Conservation (phyloP, 495 filamentous ascomycete species). For the Aspergillus indologenus region DNA sequence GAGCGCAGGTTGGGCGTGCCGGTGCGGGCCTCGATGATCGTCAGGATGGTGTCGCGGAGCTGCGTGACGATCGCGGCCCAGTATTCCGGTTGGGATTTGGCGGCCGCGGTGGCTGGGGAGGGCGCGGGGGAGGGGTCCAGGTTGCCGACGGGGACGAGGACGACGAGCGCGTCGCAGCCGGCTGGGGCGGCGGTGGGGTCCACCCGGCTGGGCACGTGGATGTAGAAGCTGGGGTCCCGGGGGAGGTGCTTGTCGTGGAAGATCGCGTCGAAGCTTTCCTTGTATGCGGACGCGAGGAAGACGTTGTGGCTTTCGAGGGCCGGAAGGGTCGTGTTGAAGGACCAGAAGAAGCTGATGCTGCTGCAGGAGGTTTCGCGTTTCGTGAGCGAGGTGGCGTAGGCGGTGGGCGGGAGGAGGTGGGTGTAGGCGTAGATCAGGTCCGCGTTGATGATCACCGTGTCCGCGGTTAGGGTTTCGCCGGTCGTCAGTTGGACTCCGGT, state of each 20-base stretch:
- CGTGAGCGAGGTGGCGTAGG: slow-evolving; percentile 46
- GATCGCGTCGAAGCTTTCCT: slow-evolving; percentile 65
- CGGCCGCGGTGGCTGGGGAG: no score
- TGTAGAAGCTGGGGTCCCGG: slow-evolving; percentile 64
- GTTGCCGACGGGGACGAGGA: slow-evolving; percentile 63
- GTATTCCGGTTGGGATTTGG: not conserved
- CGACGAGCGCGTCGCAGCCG: slow-evolving; percentile 59
- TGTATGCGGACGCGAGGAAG: slow-evolving; percentile 68
- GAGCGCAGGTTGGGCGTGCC: slow-evolving; percentile 38
- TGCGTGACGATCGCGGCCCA: slow-evolving; percentile 55
- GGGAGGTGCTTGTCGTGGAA: slow-evolving; percentile 64
- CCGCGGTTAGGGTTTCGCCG: slow-evolving; percentile 53
- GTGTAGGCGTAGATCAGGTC: slow-evolving; percentile 70
- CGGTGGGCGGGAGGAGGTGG: slow-evolving; percentile 52
- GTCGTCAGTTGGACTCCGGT: slow-evolving; percentile 52
- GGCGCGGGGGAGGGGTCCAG: no score
- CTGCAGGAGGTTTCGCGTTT: slow-evolving; percentile 57
- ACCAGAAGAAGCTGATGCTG: slow-evolving; percentile 74
- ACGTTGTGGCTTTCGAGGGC: slow-evolving; percentile 68
- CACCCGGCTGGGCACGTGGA: slow-evolving; percentile 66
- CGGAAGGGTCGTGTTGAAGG: slow-evolving; percentile 51
- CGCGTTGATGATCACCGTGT: slow-evolving; percentile 64
- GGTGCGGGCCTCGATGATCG: slow-evolving; percentile 51
- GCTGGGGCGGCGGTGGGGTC: slow-evolving; percentile 62
- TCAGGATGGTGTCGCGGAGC: slow-evolving; percentile 47